A percentile compares a stretch with the other conserved stretches of the same genome.
Conservation (phyloP, 306 rosid species). For the Bauhinia variegata region DNA sequence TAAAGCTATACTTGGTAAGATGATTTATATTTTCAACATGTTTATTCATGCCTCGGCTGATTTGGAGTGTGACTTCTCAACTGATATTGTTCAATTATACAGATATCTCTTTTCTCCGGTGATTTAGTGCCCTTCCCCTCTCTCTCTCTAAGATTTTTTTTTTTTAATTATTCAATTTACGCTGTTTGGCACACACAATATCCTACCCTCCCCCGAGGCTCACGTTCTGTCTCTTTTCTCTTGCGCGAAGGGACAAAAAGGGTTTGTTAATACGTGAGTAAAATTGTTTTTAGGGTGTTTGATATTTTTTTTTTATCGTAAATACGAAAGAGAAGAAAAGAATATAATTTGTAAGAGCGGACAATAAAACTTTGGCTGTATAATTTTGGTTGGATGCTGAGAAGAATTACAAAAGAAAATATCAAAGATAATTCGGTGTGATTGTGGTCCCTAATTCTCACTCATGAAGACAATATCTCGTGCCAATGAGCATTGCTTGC, state of each 20-base stretch:
- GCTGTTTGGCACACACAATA: neutral
- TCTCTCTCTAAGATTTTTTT: no score
- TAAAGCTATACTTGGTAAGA: slow-evolving; percentile 46
- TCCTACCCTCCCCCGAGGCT: neutral
- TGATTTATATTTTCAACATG: slow-evolving; percentile 36
- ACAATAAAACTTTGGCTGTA: slow-evolving; percentile 45
- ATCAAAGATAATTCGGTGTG: slow-evolving; percentile 36
- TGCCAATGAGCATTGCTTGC: slow-evolving; percentile 41
- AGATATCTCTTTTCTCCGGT: slow-evolving; percentile 18
- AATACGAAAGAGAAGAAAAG: slow-evolving; percentile 18
- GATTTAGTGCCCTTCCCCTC: neutral
- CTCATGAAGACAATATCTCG: slow-evolving; percentile 45
- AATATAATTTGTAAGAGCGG: slow-evolving; percentile 36
- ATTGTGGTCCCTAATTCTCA: slow-evolving; percentile 65
- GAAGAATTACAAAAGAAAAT: slow-evolving; percentile 41
- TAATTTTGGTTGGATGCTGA: slow-evolving; percentile 45
- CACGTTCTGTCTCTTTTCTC: no score
- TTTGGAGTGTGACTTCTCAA: slow-evolving; percentile 27
- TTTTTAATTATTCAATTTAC: no score
- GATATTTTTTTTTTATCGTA: no score
- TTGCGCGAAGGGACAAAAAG: slow-evolving; percentile 6
- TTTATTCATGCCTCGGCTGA: slow-evolving; percentile 33
- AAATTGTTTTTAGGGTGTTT: no score
- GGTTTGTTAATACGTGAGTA: neutral
- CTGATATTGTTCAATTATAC: slow-evolving; percentile 24